Percentiles rank a stretch among this genome's conserved stretches.
phyloP scores from a whole-genome alignment of 805 yeast species.

The Hanseniaspora lachancei region DNA sequence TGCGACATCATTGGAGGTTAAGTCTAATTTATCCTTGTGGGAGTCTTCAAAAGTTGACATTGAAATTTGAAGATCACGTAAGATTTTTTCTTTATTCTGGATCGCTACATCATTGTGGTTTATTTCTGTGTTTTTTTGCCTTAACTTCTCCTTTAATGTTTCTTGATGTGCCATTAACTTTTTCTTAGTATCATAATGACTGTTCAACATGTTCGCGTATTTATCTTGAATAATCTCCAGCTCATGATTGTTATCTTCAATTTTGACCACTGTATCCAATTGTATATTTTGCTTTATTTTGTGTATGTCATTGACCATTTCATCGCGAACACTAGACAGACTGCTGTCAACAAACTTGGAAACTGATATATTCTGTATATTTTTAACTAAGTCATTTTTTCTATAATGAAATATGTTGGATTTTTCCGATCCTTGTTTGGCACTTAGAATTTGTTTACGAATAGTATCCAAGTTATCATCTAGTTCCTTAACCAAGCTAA shows the following conservation, averaged over 20 bases:
- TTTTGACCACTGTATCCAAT: not conserved
- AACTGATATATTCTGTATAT: not conserved
- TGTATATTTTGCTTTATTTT: not conserved
- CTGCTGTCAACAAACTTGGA: not conserved
- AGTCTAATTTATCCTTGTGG: not conserved
- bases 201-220: not conserved
- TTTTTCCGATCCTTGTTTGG: conserved; percentile 46
- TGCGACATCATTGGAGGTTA: not conserved
- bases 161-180: not conserved
- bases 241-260: not conserved
- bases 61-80: not conserved
- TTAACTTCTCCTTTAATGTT: not conserved
- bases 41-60: not conserved
- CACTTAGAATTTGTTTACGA: conserved; percentile 36
- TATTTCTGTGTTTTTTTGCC: not conserved
- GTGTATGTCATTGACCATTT: not conserved
- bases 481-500: conserved; percentile 8
- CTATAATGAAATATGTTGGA: conserved; percentile 39
- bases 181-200: not conserved
- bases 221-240: not conserved
- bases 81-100: not conserved
- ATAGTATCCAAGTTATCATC: conserved; percentile 42
- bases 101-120: not conserved
- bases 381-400: conserved; percentile 16
- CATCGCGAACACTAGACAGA: not conserved